Conservation (phyloP, 495 filamentous ascomycete genomes). For the Diplogelasinospora grovesii region DNA sequence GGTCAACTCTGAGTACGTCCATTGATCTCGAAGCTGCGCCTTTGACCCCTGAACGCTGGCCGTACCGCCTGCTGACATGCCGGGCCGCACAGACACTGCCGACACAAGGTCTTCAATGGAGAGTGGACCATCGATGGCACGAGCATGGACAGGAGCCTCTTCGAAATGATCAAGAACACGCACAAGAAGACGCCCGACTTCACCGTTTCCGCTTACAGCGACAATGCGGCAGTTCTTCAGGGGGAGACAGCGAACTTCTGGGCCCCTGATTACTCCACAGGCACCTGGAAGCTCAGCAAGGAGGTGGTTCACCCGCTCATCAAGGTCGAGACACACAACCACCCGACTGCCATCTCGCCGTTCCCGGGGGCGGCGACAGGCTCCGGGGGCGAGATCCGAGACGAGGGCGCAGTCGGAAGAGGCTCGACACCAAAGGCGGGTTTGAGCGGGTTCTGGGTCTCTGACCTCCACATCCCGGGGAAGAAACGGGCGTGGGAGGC, state of each 20-base stretch:
- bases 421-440: slow-evolving; percentile 93
- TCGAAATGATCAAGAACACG: slow-evolving; percentile 93
- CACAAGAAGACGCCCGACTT: slow-evolving; percentile 69
- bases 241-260: slow-evolving; percentile 70
- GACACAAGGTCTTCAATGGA: slow-evolving; percentile 86
- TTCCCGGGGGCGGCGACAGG: slow-evolving; percentile 86
- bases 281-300: slow-evolving; percentile 80
- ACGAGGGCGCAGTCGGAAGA: slow-evolving; percentile 89
- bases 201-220: slow-evolving; percentile 91
- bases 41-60: too few relatives aligned
- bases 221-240: slow-evolving; percentile 90
- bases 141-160: slow-evolving; percentile 69
- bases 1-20: slow-evolving; percentile 84
- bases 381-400: slow-evolving; percentile 88
- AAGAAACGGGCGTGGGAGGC: slow-evolving; percentile 80
- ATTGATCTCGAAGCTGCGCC: too few relatives aligned
- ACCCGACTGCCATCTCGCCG: slow-evolving; percentile 89
- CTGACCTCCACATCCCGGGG: slow-evolving; percentile 82
- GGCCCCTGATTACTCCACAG: slow-evolving; percentile 77
- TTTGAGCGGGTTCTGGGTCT: slow-evolving; percentile 87
- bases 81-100: too few relatives aligned
- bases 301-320: slow-evolving; percentile 82
- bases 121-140: slow-evolving; percentile 94
- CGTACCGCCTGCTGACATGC: too few relatives aligned
- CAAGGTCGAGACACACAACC: slow-evolving; percentile 98